Percentiles rank a stretch among this genome's conserved stretches.
Conservation (phyloP, 768 basidiomycete genomes). For the Serendipita vermifera region DNA sequence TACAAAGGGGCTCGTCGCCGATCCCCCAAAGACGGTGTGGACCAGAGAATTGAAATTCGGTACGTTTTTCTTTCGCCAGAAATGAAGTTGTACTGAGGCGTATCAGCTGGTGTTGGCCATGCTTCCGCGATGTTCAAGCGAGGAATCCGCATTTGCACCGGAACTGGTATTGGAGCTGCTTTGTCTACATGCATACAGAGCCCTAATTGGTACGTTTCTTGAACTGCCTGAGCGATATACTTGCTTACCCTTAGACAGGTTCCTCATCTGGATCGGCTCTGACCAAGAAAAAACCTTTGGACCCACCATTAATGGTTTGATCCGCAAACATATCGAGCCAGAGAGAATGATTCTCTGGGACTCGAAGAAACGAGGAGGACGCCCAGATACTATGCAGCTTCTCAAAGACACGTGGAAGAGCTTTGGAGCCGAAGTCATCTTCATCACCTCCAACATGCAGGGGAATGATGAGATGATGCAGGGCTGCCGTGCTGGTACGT, state of each 20-base stretch:
- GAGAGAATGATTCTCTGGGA: constrained; percentile 70
- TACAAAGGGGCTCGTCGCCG: constrained; percentile 52
- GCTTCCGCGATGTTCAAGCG: constrained; percentile 67
- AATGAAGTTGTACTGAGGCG: neutral
- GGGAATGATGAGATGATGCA: constrained; percentile 71
- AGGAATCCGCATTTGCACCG: constrained; percentile 74
- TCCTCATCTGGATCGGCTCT: constrained; percentile 69
- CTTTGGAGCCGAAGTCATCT: constrained; percentile 70
- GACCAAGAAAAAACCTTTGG: constrained; percentile 80
- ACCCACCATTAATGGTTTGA: constrained; percentile 60
- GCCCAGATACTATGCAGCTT: constrained; percentile 67
- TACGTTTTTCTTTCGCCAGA: constrained; percentile 19
- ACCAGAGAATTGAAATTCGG: constrained; percentile 61
- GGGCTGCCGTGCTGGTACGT: constrained; percentile 57
- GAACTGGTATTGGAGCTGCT: constrained; percentile 69
- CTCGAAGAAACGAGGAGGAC: constrained; percentile 53
- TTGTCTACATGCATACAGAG: constrained; percentile 69
- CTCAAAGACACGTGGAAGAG: constrained; percentile 52
- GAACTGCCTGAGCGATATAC: constrained; percentile 3
- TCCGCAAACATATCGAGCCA: constrained; percentile 55
- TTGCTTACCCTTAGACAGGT: constrained; percentile 31
- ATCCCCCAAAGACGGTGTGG: constrained; percentile 61
- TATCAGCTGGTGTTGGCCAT: constrained; percentile 69
- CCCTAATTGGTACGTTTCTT: constrained; percentile 43
- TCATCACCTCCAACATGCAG: constrained; percentile 73